These are phyloP conservation scores for Xylariales sp. DNA, from an alignment of 2,329 filamentous ascomycete species.

Conservation along the genomic window DNA sequence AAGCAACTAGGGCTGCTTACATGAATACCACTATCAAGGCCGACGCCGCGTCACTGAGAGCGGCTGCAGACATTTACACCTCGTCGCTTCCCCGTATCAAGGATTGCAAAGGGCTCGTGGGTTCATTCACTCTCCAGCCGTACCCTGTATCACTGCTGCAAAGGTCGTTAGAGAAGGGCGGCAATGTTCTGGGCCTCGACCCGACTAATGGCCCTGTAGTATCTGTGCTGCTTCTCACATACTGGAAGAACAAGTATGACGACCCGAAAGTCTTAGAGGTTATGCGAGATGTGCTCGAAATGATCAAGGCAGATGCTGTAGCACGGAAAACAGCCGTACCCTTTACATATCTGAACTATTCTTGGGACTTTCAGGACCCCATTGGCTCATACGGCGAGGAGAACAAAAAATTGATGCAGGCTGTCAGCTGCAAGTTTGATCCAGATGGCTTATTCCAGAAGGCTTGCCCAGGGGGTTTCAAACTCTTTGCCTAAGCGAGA, in stretches of 20 bases:
- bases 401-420: neutral
- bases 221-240: neutral
- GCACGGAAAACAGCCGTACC: neutral
- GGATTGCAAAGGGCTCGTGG: neutral
- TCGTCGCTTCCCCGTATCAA: neutral
- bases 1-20: neutral
- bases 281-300: no score
- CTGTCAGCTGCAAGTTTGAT: neutral
- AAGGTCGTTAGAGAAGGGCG: neutral
- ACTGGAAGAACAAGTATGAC: neutral
- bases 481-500: neutral
- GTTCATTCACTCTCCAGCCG: conserved; percentile 1
- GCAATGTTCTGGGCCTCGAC: conserved; percentile 1
- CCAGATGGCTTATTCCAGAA: neutral
- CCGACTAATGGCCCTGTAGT: neutral
- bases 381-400: neutral
- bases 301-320: neutral
- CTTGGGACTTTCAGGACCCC: neutral
- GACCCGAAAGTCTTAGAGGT: no score
- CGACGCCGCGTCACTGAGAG: neutral
- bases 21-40: neutral
- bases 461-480: neutral
- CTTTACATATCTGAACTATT: neutral
- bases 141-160: neutral
- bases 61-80: neutral